Conservation (phyloP, 2,329 filamentous ascomycete species). For the Penicillium sp. region DNA sequence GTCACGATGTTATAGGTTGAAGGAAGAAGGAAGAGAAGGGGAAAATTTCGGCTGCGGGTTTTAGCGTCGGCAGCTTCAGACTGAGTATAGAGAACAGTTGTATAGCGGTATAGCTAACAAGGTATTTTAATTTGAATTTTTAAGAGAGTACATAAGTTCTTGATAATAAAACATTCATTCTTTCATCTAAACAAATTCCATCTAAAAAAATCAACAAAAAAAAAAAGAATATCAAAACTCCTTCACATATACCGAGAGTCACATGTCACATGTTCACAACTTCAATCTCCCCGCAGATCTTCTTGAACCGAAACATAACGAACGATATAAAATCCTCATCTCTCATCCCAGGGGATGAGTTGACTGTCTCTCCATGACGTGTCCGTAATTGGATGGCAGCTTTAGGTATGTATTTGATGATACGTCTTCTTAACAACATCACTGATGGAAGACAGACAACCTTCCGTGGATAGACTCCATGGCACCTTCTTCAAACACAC, state of each 20-base stretch:
- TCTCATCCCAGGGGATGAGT: constrained; percentile 29
- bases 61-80: constrained; percentile 23
- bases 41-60: constrained; percentile 28
- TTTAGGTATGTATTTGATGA: constrained; percentile 38
- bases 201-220: not conserved
- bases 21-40: constrained; percentile 24
- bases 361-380: constrained; percentile 29
- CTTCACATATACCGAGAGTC: constrained; percentile 15
- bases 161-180: no score
- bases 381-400: constrained; percentile 50
- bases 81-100: not conserved
- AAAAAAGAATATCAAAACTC: not conserved
- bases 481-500: constrained; percentile 43
- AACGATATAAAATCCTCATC: constrained; percentile 12
- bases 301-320: constrained; percentile 18
- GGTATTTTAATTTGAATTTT: not conserved
- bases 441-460: constrained; percentile 38
- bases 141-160: no score
- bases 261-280: constrained; percentile 26
- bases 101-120: not conserved
- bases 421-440: constrained; percentile 4
- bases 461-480: constrained; percentile 56
- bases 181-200: no score
- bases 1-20: constrained; percentile 15
- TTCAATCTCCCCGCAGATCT: constrained; percentile 25